Evolutionary conservation across 768 basidiomycete genomes (phyloP), one percentile per base, ranked within the genome.

Genomic region (Hortiboletus campestris): DNA sequence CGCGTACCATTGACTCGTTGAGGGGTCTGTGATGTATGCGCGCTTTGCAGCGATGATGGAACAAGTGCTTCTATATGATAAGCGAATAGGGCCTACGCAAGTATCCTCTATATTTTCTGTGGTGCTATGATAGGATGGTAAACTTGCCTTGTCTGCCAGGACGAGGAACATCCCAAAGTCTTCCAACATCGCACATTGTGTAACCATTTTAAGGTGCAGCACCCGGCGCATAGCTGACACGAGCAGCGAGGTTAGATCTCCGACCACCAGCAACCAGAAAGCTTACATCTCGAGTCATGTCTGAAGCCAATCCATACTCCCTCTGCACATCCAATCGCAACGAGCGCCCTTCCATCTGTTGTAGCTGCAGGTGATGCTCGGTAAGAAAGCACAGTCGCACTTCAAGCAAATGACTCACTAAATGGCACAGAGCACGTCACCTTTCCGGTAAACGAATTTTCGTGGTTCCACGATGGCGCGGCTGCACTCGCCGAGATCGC

Each of bases 151-250:
- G 72, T 97, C 94, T 9, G 94, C 92, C 12, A 98, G 76, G 6
- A 98, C 96, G 28, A 98, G 80, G 79, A 99, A 94, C 61, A 98
- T 94, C 16, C 94, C 91, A 70, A 97, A 98, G 59, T 96, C 91
- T 67, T 97, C 94, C 8, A 98, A 76, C 81, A 98, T 95, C 0
- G 94, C 94, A 68, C 92, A 93, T 66, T 97, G 94, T 0, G 93
- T 94, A 32, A 98, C 94, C 77, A 87, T 85, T 72, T 94, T 93
- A 43, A 98, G 76, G 68, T 97, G 95, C 2, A 98, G 78, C 16
- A 98, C 95, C 25, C 94, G 91, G 32, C 93, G 87, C 78, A 98
- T 85, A 3, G 94, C 92, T 95, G 56, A 53, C 42, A 35, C 28
- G 10, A 49, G 20, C 43, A 51, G 19, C 40, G 25, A 49, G 43